Evolutionary conservation across 2,329 filamentous ascomycete genomes (phyloP), one percentile per base, ranked within the genome.

Genomic region (Davidsoniella virescens): DNA sequence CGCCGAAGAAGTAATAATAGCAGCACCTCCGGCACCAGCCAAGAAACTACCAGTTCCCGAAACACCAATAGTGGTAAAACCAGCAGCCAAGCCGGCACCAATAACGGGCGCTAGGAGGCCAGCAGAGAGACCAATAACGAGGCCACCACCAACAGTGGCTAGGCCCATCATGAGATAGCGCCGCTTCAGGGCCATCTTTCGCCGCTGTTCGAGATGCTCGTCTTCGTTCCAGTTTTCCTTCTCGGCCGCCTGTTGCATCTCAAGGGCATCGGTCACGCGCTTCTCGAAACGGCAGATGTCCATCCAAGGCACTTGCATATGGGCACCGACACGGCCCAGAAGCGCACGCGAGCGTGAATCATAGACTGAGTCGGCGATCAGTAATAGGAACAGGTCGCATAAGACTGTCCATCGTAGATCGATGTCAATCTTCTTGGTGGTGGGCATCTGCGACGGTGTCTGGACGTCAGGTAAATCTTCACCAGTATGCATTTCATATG

Each of bases 151-250:
- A 7, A 96, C 92, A 0, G 92, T 98, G 23, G 92, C 93, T 51
- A 98, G 70, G 8, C 92, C 92, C 88, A 98, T 95, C 68, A 95
- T 84, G 62, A 94, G 80, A 60, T 94, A 87, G 59, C 88, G 80
- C 57, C 78, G 78, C 62, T 84, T 94, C 53, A 88, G 70, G 1
- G 85, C 86, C 60, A 78, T 68, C 63, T 95, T 94, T 47, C 85
- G 76, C 44, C 92, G 78, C 52, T 72, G 76, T 63, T 94, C 87
- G 72, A 96, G 87, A 62, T 96, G 87, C 56, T 93, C 86, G 9
- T 92, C 82, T 63, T 98, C 92, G 57, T 95, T 93, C 92, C 92
- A 98, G 55, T 90, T 94, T 65, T 98, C 92, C 59, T 90, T 93
- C 55, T 87, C 84, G 5, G 87, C 86, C 44, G 84, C 80, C 64